Conservation (phyloP, 306 rosid genomes). For the Ceratonia siliqua region DNA sequence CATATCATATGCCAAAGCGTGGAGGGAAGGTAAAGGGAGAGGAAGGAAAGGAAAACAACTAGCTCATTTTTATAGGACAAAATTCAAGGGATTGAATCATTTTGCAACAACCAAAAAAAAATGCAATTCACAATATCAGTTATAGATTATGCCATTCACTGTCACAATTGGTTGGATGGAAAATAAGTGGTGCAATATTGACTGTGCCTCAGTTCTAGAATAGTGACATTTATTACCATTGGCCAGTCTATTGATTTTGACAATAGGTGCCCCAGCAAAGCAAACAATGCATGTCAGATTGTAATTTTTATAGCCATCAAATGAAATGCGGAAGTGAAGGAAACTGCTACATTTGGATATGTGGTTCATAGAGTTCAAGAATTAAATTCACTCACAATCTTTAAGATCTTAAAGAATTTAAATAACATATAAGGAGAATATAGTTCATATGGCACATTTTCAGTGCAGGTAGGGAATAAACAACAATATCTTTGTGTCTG, state of each 20-base stretch:
- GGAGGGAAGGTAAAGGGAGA: background rate
- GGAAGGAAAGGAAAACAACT: background rate
- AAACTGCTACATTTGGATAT: background rate
- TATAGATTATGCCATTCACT: conserved; percentile 8
- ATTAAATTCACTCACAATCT: conserved; percentile 2
- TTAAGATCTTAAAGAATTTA: background rate
- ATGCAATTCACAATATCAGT: background rate
- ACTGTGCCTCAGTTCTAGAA: background rate
- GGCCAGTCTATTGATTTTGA: background rate
- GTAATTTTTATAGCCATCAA: background rate
- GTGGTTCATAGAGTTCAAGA: background rate
- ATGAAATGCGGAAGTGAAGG: conserved; percentile 9
- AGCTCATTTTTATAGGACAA: background rate
- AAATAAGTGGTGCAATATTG: conserved; percentile 10
- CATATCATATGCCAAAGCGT: background rate
- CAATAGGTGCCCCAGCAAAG: background rate
- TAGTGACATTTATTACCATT: conserved; percentile 1
- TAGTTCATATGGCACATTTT: background rate
- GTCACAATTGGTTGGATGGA: background rate
- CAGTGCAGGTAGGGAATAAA: background rate
- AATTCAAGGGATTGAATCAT: conserved; percentile 1
- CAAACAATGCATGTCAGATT: background rate
- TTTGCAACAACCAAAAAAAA: background rate
- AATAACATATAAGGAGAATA: background rate
- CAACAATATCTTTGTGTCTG: background rate